These are phyloP conservation scores for Sphagnum tenellum DNA, from an alignment of 225 moss, liverwort and hornwort species.

Conservation along the genomic window DNA sequence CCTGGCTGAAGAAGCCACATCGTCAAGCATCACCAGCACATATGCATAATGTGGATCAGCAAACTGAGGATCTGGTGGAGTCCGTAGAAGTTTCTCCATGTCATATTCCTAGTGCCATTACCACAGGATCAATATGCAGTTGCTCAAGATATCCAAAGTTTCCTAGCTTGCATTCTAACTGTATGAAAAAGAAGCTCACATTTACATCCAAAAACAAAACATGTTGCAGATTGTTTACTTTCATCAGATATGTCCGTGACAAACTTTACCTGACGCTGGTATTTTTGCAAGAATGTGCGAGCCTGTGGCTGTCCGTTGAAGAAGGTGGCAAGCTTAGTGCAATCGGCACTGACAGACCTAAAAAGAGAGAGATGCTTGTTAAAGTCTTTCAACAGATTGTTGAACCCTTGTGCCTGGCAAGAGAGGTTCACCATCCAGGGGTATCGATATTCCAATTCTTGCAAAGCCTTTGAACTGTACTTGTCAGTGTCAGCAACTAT, in stretches of 20 bases:
- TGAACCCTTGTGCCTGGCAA: slow-evolving; percentile 82
- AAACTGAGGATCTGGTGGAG: slow-evolving; percentile 26
- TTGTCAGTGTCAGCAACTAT: slow-evolving; percentile 84
- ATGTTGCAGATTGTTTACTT: too few species aligned
- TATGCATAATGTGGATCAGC: slow-evolving; percentile 55
- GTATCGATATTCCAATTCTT: slow-evolving; percentile 83
- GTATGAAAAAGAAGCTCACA: too few species aligned
- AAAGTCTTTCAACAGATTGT: slow-evolving; percentile 77
- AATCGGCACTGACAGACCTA: slow-evolving; percentile 62
- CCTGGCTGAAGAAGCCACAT: slow-evolving; percentile 69
- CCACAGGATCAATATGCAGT: too few species aligned
- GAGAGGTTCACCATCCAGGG: slow-evolving; percentile 91
- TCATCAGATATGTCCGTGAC: background rate
- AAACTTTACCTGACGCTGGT: slow-evolving; percentile 44
- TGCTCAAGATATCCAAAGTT: too few species aligned
- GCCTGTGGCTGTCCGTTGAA: slow-evolving; percentile 85
- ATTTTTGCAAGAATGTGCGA: slow-evolving; percentile 62
- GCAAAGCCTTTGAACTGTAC: slow-evolving; percentile 63
- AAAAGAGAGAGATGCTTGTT: slow-evolving; percentile 73
- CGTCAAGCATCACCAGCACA: slow-evolving; percentile 76
- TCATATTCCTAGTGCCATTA: slow-evolving; percentile 45
- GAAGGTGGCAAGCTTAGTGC: slow-evolving; percentile 66
- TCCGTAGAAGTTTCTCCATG: slow-evolving; percentile 63
- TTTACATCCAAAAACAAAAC: background rate
- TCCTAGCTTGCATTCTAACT: too few species aligned